These are phyloP conservation scores for Hygrophorus russula DNA, from an alignment of 768 basidiomycete species.

Conservation along the genomic window DNA sequence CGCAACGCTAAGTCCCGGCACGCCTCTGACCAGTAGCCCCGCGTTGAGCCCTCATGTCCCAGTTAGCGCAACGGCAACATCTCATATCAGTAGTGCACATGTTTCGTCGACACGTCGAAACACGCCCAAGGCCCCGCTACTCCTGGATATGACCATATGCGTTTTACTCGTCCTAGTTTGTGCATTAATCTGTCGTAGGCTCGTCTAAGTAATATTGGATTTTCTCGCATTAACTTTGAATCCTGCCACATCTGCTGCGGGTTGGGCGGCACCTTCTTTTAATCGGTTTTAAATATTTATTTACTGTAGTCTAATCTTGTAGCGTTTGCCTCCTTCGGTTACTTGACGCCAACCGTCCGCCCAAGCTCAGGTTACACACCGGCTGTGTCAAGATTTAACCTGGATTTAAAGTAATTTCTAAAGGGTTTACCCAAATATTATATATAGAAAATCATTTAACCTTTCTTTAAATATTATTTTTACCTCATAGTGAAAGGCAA, in stretches of 20 bases:
- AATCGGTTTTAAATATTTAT: no score
- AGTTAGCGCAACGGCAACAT: not conserved
- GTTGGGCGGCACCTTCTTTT: no score
- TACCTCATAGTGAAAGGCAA: no score
- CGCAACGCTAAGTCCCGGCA: not conserved
- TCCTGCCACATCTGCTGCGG: not conserved
- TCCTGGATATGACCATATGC: constrained; percentile 67
- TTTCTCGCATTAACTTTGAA: constrained; percentile 7
- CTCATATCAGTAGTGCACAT: not conserved
- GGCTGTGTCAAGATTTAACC: no score
- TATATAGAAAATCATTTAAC: no score
- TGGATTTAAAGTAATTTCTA: no score
- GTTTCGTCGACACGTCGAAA: constrained; percentile 6
- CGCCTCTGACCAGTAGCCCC: not conserved
- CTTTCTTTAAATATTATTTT: no score
- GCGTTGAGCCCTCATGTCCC: not conserved
- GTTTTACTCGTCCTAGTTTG: constrained; percentile 58
- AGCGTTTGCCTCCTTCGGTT: no score
- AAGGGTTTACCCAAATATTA: no score
- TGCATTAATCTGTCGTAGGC: constrained; percentile 54
- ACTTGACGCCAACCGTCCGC: no score
- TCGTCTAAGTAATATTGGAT: constrained; percentile 23
- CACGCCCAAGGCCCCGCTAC: constrained; percentile 39
- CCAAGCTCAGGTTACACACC: no score
- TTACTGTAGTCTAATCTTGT: no score